Evolutionary conservation across 2,329 filamentous ascomycete genomes (phyloP).

Genomic region (Nemania sp.): DNA sequence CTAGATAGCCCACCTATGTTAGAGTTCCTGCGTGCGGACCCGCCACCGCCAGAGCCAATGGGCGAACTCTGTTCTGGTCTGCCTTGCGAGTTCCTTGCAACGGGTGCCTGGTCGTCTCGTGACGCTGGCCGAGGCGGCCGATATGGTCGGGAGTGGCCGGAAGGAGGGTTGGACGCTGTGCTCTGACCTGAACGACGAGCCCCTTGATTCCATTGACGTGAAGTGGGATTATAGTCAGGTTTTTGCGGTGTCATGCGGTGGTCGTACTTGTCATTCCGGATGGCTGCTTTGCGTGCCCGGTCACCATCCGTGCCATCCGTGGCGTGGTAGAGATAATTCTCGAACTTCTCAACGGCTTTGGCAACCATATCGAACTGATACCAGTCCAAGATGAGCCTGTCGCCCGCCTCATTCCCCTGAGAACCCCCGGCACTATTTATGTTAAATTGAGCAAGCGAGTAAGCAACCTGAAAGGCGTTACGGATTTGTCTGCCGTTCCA

Average conservation of each 20-base stretch:
- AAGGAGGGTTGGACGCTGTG: not conserved
- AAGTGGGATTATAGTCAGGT: not conserved
- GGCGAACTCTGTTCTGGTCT: not conserved
- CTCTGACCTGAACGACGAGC: not conserved
- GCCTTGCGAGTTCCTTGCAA: not conserved
- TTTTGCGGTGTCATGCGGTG: not conserved
- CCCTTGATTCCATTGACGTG: not conserved
- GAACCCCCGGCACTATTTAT: not conserved
- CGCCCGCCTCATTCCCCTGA: not conserved
- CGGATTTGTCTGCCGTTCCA: slow-evolving; percentile 5
- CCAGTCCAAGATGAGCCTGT: not conserved
- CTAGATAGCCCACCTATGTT: not conserved
- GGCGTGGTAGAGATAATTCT: not conserved
- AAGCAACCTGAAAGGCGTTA: not conserved
- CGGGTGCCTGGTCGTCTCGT: not conserved
- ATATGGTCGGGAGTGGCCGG: not conserved
- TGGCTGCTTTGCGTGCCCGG: not conserved
- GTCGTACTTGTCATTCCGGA: not conserved
- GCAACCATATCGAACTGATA: not conserved
- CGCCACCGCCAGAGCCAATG: not conserved
- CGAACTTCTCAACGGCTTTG: not conserved
- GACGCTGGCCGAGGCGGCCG: not conserved
- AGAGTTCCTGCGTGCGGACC: not conserved
- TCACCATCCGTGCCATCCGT: not conserved
- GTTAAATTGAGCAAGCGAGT: not conserved